Percentiles rank a stretch among this genome's conserved stretches.
Evolutionary conservation across 352 stramenopile genomes (phyloP).

Genomic region (Phytophthora palmivora): DNA sequence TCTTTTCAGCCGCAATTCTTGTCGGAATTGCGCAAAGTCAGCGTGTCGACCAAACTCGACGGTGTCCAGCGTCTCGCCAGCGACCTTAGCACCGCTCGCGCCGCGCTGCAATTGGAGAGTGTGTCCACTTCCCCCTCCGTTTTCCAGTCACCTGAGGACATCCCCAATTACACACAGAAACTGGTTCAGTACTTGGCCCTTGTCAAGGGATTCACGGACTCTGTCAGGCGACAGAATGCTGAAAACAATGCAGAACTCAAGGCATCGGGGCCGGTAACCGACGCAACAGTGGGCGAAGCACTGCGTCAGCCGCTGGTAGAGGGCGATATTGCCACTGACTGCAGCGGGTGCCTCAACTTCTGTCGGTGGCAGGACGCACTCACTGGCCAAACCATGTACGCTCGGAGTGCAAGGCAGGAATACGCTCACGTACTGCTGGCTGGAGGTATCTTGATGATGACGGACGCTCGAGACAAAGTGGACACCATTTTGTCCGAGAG

Average conservation of each 20-base stretch:
- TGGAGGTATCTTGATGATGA: slow-evolving; percentile 52
- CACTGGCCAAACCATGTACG: slow-evolving; percentile 48
- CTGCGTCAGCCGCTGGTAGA: slow-evolving; percentile 58
- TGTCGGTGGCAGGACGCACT: slow-evolving; percentile 68
- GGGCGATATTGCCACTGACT: slow-evolving; percentile 7
- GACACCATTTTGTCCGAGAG: slow-evolving; percentile 48
- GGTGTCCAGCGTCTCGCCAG: slow-evolving; percentile 45
- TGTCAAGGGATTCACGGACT: slow-evolving; percentile 58
- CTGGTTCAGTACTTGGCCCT: slow-evolving; percentile 60
- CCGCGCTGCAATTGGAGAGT: slow-evolving; percentile 39
- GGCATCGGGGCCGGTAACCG: slow-evolving; percentile 17
- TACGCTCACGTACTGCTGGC: slow-evolving; percentile 61
- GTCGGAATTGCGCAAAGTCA: slow-evolving; percentile 48
- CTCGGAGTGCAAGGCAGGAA: slow-evolving; percentile 62
- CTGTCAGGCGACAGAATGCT: neutral
- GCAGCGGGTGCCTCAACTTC: slow-evolving; percentile 54
- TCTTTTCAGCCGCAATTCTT: slow-evolving; percentile 49
- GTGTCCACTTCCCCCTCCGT: neutral
- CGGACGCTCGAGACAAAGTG: slow-evolving; percentile 49
- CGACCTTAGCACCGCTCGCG: slow-evolving; percentile 48
- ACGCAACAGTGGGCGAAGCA: slow-evolving; percentile 3
- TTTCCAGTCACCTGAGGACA: slow-evolving; percentile 29
- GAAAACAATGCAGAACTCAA: neutral
- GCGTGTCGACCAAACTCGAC: slow-evolving; percentile 39
- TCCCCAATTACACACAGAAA: slow-evolving; percentile 40